phyloP scores from a whole-genome alignment of 257 asterid species.

The Oldenlandia corymbosa region DNA sequence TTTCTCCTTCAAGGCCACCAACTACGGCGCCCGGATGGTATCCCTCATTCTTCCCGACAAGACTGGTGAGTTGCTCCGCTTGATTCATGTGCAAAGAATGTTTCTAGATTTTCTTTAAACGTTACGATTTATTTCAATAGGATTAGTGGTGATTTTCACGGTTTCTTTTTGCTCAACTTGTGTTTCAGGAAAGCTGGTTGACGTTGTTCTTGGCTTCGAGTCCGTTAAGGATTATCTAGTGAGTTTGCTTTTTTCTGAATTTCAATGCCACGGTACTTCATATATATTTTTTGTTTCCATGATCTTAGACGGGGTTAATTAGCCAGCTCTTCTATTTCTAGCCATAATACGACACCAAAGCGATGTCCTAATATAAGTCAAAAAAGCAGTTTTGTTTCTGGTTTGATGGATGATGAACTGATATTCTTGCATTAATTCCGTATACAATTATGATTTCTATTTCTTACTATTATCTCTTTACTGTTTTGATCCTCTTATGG shows the following conservation, averaged over 20 bases:
- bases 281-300: too few relatives aligned
- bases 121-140: not conserved
- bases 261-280: not conserved
- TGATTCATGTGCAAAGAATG: not conserved
- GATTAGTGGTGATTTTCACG: not conserved
- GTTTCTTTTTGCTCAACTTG: not conserved
- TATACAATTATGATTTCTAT: too few relatives aligned
- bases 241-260: slow-evolving; percentile 3
- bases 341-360: too few relatives aligned
- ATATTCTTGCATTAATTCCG: not conserved
- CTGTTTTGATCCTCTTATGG: not conserved
- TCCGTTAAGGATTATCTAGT: slow-evolving; percentile 51
- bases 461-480: not conserved
- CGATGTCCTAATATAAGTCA: too few relatives aligned
- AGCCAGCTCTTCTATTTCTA: too few relatives aligned
- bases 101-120: not conserved
- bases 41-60: slow-evolving; percentile 76
- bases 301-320: too few relatives aligned
- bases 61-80: slow-evolving; percentile 36
- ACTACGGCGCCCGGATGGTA: slow-evolving; percentile 68
- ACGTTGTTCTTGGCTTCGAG: slow-evolving; percentile 75
- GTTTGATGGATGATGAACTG: not conserved
- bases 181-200: slow-evolving; percentile 50
- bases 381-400: too few relatives aligned
- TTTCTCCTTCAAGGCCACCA: slow-evolving; percentile 59